These are phyloP conservation scores for Beta vulgaris DNA, from an alignment of 148 eudicot genomes.

Conservation along the genomic window DNA sequence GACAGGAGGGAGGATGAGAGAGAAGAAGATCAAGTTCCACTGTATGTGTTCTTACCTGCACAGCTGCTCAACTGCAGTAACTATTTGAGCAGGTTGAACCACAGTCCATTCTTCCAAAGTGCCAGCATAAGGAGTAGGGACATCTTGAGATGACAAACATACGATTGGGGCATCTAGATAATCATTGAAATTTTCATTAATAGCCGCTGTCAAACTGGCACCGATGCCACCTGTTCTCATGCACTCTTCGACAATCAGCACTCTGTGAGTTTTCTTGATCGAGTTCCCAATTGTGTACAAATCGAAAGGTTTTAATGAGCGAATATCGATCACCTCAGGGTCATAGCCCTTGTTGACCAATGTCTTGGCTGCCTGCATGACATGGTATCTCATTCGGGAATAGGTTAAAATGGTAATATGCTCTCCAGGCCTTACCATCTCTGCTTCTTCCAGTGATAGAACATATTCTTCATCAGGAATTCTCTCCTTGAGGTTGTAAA, in stretches of 20 bases:
- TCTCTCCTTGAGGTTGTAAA: constrained; percentile 79
- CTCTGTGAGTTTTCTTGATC: constrained; percentile 80
- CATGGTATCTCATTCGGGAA: constrained; percentile 92
- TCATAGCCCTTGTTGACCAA: constrained; percentile 83
- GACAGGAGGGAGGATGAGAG: not conserved
- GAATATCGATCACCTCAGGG: constrained; percentile 84
- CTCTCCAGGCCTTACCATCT: constrained; percentile 91
- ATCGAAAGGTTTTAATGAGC: constrained; percentile 85
- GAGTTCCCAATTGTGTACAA: constrained; percentile 79
- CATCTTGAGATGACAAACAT: constrained; percentile 90
- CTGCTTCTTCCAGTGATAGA: constrained; percentile 71
- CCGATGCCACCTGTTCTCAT: constrained; percentile 94
- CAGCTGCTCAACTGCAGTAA: constrained; percentile 80
- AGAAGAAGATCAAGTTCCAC: not conserved
- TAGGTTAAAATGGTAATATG: constrained; percentile 77
- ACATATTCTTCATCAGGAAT: constrained; percentile 87
- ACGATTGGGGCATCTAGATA: constrained; percentile 77
- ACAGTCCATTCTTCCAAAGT: constrained; percentile 73
- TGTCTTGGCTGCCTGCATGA: constrained; percentile 84
- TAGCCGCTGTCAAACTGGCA: constrained; percentile 87
- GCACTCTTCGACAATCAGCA: constrained; percentile 88
- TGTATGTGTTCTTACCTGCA: constrained; percentile 35
- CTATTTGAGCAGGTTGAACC: constrained; percentile 82
- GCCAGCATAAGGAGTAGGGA: constrained; percentile 92
- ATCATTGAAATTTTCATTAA: constrained; percentile 79